phyloP scores from a whole-genome alignment of 2,329 filamentous ascomycete genomes.

The Teratosphaeria destructans region DNA sequence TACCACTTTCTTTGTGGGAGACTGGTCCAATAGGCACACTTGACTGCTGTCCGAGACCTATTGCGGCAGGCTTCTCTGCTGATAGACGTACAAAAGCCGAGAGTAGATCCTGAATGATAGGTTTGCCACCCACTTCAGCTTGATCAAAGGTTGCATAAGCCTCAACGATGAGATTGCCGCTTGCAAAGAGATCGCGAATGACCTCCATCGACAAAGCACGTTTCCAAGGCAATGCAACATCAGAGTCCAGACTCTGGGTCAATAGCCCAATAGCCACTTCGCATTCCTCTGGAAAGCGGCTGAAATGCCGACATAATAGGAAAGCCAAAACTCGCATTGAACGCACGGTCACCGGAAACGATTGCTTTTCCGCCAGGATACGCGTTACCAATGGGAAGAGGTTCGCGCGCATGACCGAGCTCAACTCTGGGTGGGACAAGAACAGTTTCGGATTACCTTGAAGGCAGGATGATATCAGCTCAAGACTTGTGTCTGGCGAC shows the following conservation, averaged over 20 bases:
- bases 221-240: constrained; percentile 70
- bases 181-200: constrained; percentile 73
- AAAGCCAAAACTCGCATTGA: constrained; percentile 75
- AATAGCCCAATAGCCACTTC: constrained; percentile 72
- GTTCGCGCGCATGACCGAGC: constrained; percentile 62
- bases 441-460: constrained; percentile 79
- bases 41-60: constrained; percentile 81
- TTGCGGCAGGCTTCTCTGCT: constrained; percentile 78
- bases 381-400: constrained; percentile 77
- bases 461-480: constrained; percentile 83
- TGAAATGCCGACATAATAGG: constrained; percentile 66
- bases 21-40: constrained; percentile 61
- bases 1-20: constrained; percentile 46
- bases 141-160: constrained; percentile 76
- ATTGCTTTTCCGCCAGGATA: constrained; percentile 64
- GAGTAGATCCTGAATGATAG: constrained; percentile 71
- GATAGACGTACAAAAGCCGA: constrained; percentile 85
- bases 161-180: constrained; percentile 64
- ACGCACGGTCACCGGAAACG: constrained; percentile 73
- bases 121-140: constrained; percentile 53
- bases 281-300: constrained; percentile 64
- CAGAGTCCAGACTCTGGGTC: constrained; percentile 79
- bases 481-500: constrained; percentile 73
- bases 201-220: constrained; percentile 84
- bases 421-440: constrained; percentile 65